Percentiles rank a stretch among this genome's conserved stretches.
phyloP scores from a whole-genome alignment of 75 land plant genomes.

The Adiantum capillusveneris region DNA sequence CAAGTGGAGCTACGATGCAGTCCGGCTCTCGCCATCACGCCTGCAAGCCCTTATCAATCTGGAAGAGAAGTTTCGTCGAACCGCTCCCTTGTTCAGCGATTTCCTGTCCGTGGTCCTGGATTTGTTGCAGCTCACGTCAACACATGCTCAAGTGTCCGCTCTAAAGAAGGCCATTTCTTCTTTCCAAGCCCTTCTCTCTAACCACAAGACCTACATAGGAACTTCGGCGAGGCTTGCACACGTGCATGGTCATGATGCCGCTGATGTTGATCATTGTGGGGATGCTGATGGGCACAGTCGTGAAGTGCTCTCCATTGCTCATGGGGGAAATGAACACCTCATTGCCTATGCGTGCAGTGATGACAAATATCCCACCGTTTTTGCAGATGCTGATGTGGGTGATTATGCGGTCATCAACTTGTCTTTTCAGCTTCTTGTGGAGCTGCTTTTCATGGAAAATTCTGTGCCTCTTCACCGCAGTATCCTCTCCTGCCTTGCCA shows the following conservation, averaged over 20 bases:
- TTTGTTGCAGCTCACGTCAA: slow-evolving; percentile 20
- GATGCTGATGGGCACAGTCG: too few relatives aligned
- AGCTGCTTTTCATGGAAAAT: slow-evolving; percentile 75
- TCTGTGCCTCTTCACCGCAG: slow-evolving; percentile 81
- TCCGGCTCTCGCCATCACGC: slow-evolving; percentile 35
- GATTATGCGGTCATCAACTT: neutral
- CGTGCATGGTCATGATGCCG: too few relatives aligned
- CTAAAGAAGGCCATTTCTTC: neutral
- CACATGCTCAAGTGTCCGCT: slow-evolving; percentile 28
- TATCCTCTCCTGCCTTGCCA: slow-evolving; percentile 52
- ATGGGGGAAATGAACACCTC: too few relatives aligned
- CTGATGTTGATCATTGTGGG: too few relatives aligned
- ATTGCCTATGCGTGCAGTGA: too few relatives aligned
- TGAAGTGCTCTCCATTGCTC: too few relatives aligned
- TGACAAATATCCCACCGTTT: too few relatives aligned
- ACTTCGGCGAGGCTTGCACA: neutral
- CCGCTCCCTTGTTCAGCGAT: slow-evolving; percentile 21
- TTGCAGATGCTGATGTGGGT: too few relatives aligned
- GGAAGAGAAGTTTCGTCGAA: slow-evolving; percentile 20
- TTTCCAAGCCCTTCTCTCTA: neutral
- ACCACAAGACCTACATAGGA: too few relatives aligned
- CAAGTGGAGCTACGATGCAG: slow-evolving; percentile 63
- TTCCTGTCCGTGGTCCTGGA: slow-evolving; percentile 39
- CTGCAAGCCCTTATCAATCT: slow-evolving; percentile 16
- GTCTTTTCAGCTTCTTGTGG: slow-evolving; percentile 49